Evolutionary conservation across 2,329 filamentous ascomycete species (phyloP).

Genomic region (Sclerotinia subarctica): DNA sequence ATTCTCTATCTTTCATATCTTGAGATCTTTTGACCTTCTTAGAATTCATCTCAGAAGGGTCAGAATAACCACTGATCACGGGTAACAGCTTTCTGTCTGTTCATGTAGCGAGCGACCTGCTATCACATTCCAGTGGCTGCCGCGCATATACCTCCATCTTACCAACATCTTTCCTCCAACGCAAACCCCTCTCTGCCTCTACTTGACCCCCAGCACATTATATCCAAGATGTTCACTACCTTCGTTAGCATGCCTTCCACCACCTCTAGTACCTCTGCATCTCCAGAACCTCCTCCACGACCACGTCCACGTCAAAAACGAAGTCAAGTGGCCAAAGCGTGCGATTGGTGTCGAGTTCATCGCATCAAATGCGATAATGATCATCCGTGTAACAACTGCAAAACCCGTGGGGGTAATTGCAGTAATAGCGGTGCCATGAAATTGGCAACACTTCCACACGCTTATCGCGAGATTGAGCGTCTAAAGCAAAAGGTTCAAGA

Average conservation of each 20-base stretch:
- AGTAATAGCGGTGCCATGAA: constrained; percentile 39
- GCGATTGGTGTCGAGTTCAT: constrained; percentile 44
- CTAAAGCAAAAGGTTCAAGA: constrained; percentile 39
- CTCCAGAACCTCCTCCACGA: constrained; percentile 15
- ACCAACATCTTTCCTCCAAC: neutral
- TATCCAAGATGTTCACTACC: constrained; percentile 17
- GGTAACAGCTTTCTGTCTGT: neutral
- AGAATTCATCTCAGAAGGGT: neutral
- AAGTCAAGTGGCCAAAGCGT: constrained; percentile 39
- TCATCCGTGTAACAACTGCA: constrained; percentile 43
- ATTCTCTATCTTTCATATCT: constrained; percentile 9
- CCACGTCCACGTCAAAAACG: constrained; percentile 26
- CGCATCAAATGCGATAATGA: constrained; percentile 45
- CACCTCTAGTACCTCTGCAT: constrained; percentile 12
- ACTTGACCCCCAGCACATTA: neutral
- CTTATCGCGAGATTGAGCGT: constrained; percentile 41
- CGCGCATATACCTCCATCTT: neutral
- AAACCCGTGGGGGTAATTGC: constrained; percentile 40
- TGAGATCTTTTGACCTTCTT: neutral
- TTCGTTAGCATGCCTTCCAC: constrained; percentile 21
- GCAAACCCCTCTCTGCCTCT: neutral
- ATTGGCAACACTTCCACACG: constrained; percentile 36
- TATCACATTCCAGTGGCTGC: constrained; percentile 1
- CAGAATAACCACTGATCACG: neutral
- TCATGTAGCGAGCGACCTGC: neutral